Evolutionary conservation across 345 rosid species (phyloP).

Genomic region (Pistacia vera): DNA sequence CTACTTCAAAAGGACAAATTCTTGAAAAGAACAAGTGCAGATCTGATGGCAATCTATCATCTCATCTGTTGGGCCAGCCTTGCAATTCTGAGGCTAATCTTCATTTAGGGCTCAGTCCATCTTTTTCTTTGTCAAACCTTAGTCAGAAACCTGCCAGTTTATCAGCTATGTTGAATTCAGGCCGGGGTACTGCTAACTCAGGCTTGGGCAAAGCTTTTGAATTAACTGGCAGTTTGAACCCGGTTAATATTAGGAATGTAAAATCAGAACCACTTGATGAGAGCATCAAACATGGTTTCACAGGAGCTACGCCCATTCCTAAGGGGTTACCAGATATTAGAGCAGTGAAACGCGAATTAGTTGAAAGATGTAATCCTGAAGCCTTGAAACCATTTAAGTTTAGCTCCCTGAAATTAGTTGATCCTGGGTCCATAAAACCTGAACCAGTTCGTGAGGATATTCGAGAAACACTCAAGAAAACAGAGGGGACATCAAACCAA

Average conservation of each 20-base stretch:
- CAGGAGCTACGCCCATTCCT: slow-evolving; percentile 22
- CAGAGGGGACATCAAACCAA: slow-evolving; percentile 33
- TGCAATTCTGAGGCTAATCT: slow-evolving; percentile 42
- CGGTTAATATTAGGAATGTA: slow-evolving; percentile 34
- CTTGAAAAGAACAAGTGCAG: slow-evolving; percentile 24
- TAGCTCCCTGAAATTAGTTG: slow-evolving; percentile 29
- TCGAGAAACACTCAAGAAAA: slow-evolving; percentile 25
- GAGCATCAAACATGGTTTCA: slow-evolving; percentile 27
- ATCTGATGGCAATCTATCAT: slow-evolving; percentile 21
- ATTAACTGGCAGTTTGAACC: slow-evolving; percentile 27
- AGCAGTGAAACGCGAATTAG: slow-evolving; percentile 48
- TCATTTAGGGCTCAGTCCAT: slow-evolving; percentile 54
- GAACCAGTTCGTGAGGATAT: slow-evolving; percentile 45
- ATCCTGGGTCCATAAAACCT: slow-evolving; percentile 43
- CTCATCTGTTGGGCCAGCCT: slow-evolving; percentile 24
- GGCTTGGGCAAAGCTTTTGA: slow-evolving; percentile 20
- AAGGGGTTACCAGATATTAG: slow-evolving; percentile 7
- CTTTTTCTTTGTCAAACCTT: slow-evolving; percentile 21
- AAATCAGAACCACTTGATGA: slow-evolving; percentile 69
- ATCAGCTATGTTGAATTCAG: slow-evolving; percentile 25
- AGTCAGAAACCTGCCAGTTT: slow-evolving; percentile 32
- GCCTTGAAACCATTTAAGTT: slow-evolving; percentile 21
- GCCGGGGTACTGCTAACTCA: slow-evolving; percentile 18
- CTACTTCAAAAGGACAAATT: slow-evolving; percentile 27
- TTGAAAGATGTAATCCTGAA: slow-evolving; percentile 34